A percentile compares a stretch with the other conserved stretches of the same genome.
Conservation (phyloP, 2,329 filamentous ascomycete species). For the Pestalotiopsis sp. region DNA sequence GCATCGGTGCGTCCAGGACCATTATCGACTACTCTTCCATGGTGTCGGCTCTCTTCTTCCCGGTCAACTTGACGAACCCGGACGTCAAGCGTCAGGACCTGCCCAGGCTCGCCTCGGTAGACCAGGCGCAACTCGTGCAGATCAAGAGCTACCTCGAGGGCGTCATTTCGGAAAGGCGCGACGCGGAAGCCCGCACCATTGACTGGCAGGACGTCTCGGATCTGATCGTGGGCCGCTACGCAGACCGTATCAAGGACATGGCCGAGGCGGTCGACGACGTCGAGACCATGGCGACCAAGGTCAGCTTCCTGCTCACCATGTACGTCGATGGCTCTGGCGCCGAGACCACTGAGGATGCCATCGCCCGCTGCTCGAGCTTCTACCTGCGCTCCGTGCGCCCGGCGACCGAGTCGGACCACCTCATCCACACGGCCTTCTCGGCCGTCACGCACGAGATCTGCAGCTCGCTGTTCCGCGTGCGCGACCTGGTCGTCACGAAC, state of each 20-base stretch:
- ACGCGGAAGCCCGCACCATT: slow-evolving; percentile 17
- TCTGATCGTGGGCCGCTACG: slow-evolving; percentile 57
- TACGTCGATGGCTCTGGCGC: slow-evolving; percentile 26
- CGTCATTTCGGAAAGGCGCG: slow-evolving; percentile 18
- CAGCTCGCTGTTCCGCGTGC: slow-evolving; percentile 14
- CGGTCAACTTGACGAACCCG: slow-evolving; percentile 17
- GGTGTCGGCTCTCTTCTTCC: slow-evolving; percentile 19
- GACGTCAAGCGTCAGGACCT: slow-evolving; percentile 15
- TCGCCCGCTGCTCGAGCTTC: slow-evolving; percentile 40
- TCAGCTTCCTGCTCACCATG: slow-evolving; percentile 25
- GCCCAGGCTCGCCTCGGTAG: slow-evolving; percentile 12
- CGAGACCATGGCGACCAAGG: slow-evolving; percentile 8
- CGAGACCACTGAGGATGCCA: slow-evolving; percentile 34
- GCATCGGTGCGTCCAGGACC: slow-evolving; percentile 12
- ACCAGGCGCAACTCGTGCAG: neutral
- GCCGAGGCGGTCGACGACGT: slow-evolving; percentile 15
- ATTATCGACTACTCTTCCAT: slow-evolving; percentile 18
- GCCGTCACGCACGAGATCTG: slow-evolving; percentile 29
- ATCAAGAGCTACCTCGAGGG: slow-evolving; percentile 12
- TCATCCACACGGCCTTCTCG: slow-evolving; percentile 28
- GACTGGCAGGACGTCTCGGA: slow-evolving; percentile 60
- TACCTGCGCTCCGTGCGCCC: slow-evolving; percentile 22
- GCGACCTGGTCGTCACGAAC: slow-evolving; percentile 1
- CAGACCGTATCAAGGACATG: slow-evolving; percentile 41
- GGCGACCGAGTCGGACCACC: slow-evolving; percentile 23